Evolutionary conservation across 140 eudicot species (phyloP).

Genomic region (Ambrosia hybrid): DNA sequence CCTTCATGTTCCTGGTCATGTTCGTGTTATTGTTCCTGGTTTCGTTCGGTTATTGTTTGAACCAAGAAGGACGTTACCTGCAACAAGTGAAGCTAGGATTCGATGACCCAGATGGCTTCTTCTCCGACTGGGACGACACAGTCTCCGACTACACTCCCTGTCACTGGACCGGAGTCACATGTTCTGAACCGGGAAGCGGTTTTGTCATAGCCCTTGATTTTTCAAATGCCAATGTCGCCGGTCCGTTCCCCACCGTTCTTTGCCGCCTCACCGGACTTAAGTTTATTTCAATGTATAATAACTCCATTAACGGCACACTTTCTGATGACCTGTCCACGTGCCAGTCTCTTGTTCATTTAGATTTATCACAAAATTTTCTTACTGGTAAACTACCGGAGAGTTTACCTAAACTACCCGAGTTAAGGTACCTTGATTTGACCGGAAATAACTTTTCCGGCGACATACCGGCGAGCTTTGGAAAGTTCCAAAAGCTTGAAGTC

Average conservation of each 20-base stretch:
- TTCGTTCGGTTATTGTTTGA: constrained; percentile 33
- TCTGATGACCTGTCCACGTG: constrained; percentile 48
- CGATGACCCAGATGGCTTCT: constrained; percentile 67
- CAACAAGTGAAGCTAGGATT: constrained; percentile 47
- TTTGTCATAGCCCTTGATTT: constrained; percentile 61
- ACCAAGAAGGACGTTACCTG: constrained; percentile 55
- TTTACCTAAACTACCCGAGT: constrained; percentile 42
- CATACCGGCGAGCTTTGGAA: constrained; percentile 66
- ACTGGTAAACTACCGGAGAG: constrained; percentile 54
- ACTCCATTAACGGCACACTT: constrained; percentile 71
- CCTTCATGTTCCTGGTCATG: constrained; percentile 1
- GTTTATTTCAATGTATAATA: constrained; percentile 58
- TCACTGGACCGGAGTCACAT: constrained; percentile 64
- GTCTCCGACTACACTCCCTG: constrained; percentile 53
- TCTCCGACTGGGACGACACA: constrained; percentile 49
- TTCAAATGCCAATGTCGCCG: constrained; percentile 62
- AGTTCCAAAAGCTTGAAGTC: constrained; percentile 63
- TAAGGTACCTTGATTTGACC: constrained; percentile 59
- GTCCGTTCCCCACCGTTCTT: constrained; percentile 63
- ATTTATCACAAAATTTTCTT: constrained; percentile 60
- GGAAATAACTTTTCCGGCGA: constrained; percentile 88
- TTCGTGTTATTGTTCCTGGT: background rate
- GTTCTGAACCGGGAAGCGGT: constrained; percentile 47
- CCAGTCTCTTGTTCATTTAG: constrained; percentile 39
- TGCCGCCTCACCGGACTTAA: constrained; percentile 54